Percentiles rank a stretch among this genome's conserved stretches.
Conservation (phyloP, 306 rosid genomes). For the Dalbergia cultrata region DNA sequence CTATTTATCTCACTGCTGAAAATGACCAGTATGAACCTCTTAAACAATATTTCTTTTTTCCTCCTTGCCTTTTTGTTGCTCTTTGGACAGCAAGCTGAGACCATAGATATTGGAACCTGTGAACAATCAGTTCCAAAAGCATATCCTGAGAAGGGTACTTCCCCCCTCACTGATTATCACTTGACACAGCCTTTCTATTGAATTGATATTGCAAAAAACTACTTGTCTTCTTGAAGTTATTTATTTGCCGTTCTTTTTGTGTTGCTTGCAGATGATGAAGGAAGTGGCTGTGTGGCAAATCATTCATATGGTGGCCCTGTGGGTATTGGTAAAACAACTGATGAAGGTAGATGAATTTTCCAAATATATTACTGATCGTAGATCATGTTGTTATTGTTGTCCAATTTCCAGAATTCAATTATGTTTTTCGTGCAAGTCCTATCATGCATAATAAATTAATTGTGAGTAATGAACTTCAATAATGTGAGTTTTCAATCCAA, state of each 20-base stretch:
- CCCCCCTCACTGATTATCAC: constrained; percentile 34
- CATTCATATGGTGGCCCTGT: constrained; percentile 64
- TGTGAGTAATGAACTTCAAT: not conserved
- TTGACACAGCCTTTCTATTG: constrained; percentile 24
- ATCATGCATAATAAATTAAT: constrained; percentile 8
- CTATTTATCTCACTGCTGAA: constrained; percentile 29
- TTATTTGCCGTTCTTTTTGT: constrained; percentile 42
- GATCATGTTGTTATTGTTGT: constrained; percentile 15
- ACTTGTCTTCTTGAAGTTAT: constrained; percentile 16
- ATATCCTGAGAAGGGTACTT: constrained; percentile 82
- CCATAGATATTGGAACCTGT: constrained; percentile 95
- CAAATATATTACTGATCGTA: constrained; percentile 12
- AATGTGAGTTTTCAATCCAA: not conserved
- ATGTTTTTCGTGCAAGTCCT: not conserved
- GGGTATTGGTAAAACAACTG: constrained; percentile 52
- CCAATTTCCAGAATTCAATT: constrained; percentile 27
- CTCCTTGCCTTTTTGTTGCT: constrained; percentile 7
- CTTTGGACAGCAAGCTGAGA: constrained; percentile 68
- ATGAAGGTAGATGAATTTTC: constrained; percentile 74
- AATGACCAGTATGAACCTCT: constrained; percentile 23
- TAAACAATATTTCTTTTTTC: constrained; percentile 9
- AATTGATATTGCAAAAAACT: constrained; percentile 8
- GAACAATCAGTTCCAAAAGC: constrained; percentile 92
- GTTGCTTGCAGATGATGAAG: constrained; percentile 70
- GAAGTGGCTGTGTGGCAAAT: constrained; percentile 56